phyloP scores from a whole-genome alignment of 1,139 yeast genomes.

The Kodamaea suecica region DNA sequence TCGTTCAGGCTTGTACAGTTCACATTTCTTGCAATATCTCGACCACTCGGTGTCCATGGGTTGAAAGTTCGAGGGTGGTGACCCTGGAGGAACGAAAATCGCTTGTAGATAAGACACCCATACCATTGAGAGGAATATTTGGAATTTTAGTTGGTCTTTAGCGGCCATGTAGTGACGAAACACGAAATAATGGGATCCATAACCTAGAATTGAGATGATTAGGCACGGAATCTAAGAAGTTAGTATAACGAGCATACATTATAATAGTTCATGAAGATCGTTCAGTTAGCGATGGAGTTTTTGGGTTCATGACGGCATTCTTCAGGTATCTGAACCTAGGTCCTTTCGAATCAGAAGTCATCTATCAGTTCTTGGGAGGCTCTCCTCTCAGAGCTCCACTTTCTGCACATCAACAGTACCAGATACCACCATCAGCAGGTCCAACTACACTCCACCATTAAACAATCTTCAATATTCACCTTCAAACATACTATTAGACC shows the following conservation, averaged over 20 bases:
- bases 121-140: slow-evolving; percentile 49
- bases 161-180: slow-evolving; percentile 42
- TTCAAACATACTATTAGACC: slow-evolving; percentile 55
- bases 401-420: too few relatives aligned
- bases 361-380: too few relatives aligned
- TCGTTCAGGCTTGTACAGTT: slow-evolving; percentile 67
- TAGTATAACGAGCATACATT: too few relatives aligned
- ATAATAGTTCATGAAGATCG: too few relatives aligned
- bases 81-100: slow-evolving; percentile 55
- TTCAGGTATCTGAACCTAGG: too few relatives aligned
- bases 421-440: too few relatives aligned
- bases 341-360: too few relatives aligned
- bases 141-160: slow-evolving; percentile 45
- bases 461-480: too few relatives aligned
- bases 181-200: slow-evolving; percentile 60
- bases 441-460: too few relatives aligned
- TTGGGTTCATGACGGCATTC: background rate
- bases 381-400: too few relatives aligned
- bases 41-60: slow-evolving; percentile 46
- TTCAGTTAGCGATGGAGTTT: too few relatives aligned
- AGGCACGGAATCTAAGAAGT: slow-evolving; percentile 58
- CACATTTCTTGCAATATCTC: slow-evolving; percentile 66
- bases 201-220: slow-evolving; percentile 61
- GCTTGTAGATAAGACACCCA: slow-evolving; percentile 75
- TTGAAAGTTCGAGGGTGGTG: slow-evolving; percentile 43